A percentile compares a stretch with the other conserved stretches of the same genome.
phyloP scores from a whole-genome alignment of 164 flowering plant genomes.

The Warburgia ugandensis region DNA sequence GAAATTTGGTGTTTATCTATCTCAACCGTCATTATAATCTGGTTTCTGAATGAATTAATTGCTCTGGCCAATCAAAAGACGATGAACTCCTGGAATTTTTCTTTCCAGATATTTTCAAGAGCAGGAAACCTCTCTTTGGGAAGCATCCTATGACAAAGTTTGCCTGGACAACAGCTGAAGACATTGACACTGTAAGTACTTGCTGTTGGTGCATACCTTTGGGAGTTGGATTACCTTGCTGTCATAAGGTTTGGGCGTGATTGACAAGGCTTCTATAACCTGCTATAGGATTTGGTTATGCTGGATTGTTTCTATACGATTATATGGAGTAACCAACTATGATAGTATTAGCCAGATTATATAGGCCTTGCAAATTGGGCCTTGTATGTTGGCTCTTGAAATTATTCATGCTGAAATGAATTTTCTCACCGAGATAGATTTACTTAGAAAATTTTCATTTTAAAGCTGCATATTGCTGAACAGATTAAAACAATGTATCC shows the following conservation, averaged over 20 bases:
- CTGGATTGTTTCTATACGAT: no score
- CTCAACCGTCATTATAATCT: background rate
- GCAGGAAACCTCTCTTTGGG: conserved; percentile 70
- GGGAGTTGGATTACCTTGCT: conserved; percentile 1
- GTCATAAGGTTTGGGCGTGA: background rate
- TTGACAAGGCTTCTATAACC: no score
- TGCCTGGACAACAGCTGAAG: conserved; percentile 86
- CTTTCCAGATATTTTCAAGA: conserved; percentile 62
- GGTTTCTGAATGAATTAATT: background rate
- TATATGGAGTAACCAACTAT: no score
- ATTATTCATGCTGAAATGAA: no score
- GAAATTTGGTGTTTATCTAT: background rate
- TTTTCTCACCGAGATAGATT: no score
- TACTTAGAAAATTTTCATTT: no score
- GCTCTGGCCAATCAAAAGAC: background rate
- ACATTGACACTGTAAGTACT: conserved; percentile 67
- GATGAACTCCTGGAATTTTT: background rate
- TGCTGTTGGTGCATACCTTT: background rate
- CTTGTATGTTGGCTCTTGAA: no score
- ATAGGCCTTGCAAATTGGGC: no score
- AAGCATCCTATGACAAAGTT: conserved; percentile 94
- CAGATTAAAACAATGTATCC: no score
- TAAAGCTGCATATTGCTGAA: no score
- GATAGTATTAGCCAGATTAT: no score
- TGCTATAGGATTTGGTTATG: no score